These are phyloP conservation scores for Dovyalis caffra DNA, from an alignment of 345 rosid species.

Conservation along the genomic window DNA sequence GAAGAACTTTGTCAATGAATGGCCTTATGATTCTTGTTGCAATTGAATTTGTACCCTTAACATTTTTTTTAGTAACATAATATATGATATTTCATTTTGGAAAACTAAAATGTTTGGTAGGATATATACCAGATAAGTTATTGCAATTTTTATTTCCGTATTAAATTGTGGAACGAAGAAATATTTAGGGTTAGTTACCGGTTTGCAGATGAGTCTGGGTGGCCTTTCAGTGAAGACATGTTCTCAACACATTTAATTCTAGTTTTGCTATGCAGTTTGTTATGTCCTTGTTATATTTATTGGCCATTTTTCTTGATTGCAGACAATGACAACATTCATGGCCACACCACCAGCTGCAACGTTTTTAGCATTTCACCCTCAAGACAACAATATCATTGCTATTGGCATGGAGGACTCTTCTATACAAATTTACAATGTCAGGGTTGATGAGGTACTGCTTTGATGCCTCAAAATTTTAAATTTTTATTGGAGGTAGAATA, in stretches of 20 bases:
- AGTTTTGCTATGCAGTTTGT: neutral
- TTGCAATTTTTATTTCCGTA: neutral
- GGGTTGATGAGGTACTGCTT: conserved; percentile 56
- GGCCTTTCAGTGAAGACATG: neutral
- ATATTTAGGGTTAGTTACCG: neutral
- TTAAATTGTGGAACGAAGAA: neutral
- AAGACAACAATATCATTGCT: conserved; percentile 67
- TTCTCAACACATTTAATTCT: neutral
- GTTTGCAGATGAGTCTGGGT: neutral
- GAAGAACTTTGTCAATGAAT: neutral
- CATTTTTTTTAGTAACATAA: neutral
- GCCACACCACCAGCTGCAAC: conserved; percentile 83
- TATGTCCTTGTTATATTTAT: neutral
- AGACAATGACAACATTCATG: conserved; percentile 84
- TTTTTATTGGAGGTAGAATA: conserved; percentile 11
- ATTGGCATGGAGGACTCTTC: conserved; percentile 86
- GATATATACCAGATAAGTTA: neutral
- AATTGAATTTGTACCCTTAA: neutral
- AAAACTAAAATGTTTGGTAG: neutral
- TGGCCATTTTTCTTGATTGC: conserved; percentile 19
- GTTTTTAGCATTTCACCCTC: conserved; percentile 78
- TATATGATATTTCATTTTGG: neutral
- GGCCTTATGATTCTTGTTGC: neutral
- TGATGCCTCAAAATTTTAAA: conserved; percentile 7
- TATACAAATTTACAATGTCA: conserved; percentile 65